Evolutionary conservation across 73 alveolate genomes (phyloP), one percentile per base, ranked within the genome.

Genomic region (Paramecium sexaurelia): DNA sequence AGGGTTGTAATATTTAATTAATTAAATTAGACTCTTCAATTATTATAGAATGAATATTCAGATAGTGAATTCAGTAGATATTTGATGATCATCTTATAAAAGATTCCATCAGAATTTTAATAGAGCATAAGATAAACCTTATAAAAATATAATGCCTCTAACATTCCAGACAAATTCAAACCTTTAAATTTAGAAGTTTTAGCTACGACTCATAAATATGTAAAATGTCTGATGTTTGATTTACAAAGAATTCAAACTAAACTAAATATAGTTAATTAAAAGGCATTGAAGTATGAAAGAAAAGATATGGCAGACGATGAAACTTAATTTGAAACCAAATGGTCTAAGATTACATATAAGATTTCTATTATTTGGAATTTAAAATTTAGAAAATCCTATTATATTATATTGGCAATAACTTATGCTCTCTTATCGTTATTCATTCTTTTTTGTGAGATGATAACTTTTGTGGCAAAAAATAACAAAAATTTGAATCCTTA

Each of bases 191-290:
- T 86, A 39, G 37, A 55, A 6, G 29, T 29, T n/a, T 86, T 86
- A 27, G 93, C 93, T 11, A 24, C 27, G 2, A 32, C 66, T 33
- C 67, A 86, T 37, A 86, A 61, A 22, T 71, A 57, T 20, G 68
- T 36, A 27, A 86, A 86, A 66, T n/a, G 67, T 9, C 17, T 57
- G 3, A 75, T 86, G 43, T 86, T 61, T 35, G 82, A 86, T 61
- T n/a, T 56, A 29, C 29, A 33, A 86, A 86, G 93, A 86, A 71
- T 61, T 35, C 32, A 86, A 86, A 86, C 93, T 0, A 86, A 86
- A 55, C 69, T 71, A 15, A 55, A 86, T 19, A 45, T 40, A 7
- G 51, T 37, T 36, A 41, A 40, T 66, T 85, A 86, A 6, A 36
- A 56, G 20, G 86, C 87, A 29, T 17, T 55, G 3, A 61, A 71